A percentile compares a stretch with the other conserved stretches of the same genome.
These are phyloP conservation scores for Babesia bovis DNA, from an alignment of 169 alveolate genomes.

Conservation along the genomic window DNA sequence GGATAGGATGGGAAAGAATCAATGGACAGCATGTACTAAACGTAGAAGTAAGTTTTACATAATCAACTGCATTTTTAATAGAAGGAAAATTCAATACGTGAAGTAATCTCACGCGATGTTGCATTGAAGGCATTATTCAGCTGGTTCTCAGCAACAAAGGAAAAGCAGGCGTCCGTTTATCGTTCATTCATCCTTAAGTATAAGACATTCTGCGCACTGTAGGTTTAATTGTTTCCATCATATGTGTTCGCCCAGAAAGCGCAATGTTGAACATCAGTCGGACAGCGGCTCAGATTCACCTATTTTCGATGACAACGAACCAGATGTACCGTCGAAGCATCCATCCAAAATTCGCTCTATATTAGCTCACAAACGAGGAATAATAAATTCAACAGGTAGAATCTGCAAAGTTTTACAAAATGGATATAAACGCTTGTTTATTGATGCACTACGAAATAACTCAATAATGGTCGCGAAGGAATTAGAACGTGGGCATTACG, in stretches of 20 bases:
- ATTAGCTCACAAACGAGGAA: constrained; percentile 8
- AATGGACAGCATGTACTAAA: neutral
- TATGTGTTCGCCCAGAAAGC: neutral
- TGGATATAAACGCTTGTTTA: constrained; percentile 2
- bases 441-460: neutral
- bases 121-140: constrained; percentile 1
- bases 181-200: constrained; percentile 8
- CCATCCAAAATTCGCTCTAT: constrained; percentile 3
- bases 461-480: neutral
- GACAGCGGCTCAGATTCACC: neutral
- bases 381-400: constrained; percentile 23
- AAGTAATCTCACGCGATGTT: constrained; percentile 11
- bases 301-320: neutral
- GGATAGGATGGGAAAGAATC: constrained; percentile 12
- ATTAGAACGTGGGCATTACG: neutral
- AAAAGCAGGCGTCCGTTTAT: constrained; percentile 28
- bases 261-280: neutral
- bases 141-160: constrained; percentile 29
- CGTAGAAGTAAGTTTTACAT: neutral
- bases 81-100: constrained; percentile 8
- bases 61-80: neutral
- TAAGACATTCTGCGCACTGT: constrained; percentile 25
- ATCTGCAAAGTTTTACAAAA: constrained; percentile 1
- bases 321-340: neutral
- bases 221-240: neutral